A percentile compares a stretch with the other conserved stretches of the same genome.
phyloP scores from a whole-genome alignment of 345 rosid species.

The Pistacia vera region DNA sequence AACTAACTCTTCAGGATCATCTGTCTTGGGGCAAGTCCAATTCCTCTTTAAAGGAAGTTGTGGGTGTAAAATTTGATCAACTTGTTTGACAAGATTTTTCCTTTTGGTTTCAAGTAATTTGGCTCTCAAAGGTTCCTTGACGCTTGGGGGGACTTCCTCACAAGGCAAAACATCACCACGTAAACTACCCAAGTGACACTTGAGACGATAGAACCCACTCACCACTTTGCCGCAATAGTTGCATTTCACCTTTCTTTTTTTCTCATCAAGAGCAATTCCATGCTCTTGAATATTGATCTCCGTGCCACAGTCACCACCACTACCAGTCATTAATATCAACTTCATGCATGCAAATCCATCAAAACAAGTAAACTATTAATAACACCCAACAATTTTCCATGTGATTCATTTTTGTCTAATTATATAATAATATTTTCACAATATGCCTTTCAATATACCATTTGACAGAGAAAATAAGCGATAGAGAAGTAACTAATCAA shows the following conservation, averaged over 20 bases:
- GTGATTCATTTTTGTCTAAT: too few relatives aligned
- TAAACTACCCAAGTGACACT: conserved; percentile 54
- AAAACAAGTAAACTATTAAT: too few relatives aligned
- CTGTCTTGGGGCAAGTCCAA: too few relatives aligned
- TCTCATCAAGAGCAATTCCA: conserved; percentile 28
- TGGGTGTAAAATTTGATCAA: conserved; percentile 16
- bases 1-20: neutral
- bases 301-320: too few relatives aligned
- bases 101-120: conserved; percentile 7
- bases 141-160: conserved; percentile 37
- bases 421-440: too few relatives aligned
- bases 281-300: conserved; percentile 37
- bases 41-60: conserved; percentile 32
- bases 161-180: conserved; percentile 42
- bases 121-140: conserved; percentile 33
- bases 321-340: too few relatives aligned
- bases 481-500: too few relatives aligned
- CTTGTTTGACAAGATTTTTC: conserved; percentile 17
- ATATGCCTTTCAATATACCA: too few relatives aligned
- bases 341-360: too few relatives aligned
- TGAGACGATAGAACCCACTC: conserved; percentile 33
- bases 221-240: conserved; percentile 51
- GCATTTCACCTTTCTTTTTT: conserved; percentile 41
- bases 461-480: too few relatives aligned
- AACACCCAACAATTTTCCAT: too few relatives aligned